These are phyloP conservation scores for Tolypocladium inflatum DNA, from an alignment of 2,329 filamentous ascomycete species.

Conservation along the genomic window DNA sequence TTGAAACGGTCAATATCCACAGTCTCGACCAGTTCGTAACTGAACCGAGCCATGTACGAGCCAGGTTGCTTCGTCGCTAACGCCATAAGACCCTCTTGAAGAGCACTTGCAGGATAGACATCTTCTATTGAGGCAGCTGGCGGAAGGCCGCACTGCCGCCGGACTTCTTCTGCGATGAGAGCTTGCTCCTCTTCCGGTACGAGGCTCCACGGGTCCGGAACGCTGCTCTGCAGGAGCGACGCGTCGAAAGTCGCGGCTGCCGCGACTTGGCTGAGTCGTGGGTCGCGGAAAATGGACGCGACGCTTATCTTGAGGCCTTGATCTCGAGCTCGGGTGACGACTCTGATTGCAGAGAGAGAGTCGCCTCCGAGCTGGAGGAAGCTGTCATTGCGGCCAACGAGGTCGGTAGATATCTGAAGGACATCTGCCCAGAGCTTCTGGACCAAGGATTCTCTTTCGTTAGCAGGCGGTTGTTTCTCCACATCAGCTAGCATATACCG, in stretches of 20 bases:
- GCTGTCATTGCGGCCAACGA: too few species aligned
- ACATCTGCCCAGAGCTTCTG: too few species aligned
- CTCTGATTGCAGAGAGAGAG: not conserved
- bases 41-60: constrained; percentile 24
- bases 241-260: not conserved
- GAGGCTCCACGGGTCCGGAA: not conserved
- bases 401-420: too few species aligned
- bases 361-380: too few species aligned
- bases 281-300: too few species aligned
- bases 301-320: too few species aligned
- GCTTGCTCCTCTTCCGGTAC: not conserved
- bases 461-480: not conserved
- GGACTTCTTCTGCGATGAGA: too few species aligned
- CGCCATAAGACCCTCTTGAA: constrained; percentile 30
- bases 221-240: too few species aligned
- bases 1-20: constrained; percentile 14
- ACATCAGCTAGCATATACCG: not conserved
- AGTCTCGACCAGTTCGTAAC: constrained; percentile 9
- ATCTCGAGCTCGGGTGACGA: too few species aligned
- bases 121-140: constrained; percentile 12
- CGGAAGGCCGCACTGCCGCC: too few species aligned
- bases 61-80: constrained; percentile 20
- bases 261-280: too few species aligned
- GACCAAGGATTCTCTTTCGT: too few species aligned
- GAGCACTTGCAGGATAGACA: constrained; percentile 27